phyloP scores from a whole-genome alignment of 1,139 yeast species.

The Blastobotrys aristatus region DNA sequence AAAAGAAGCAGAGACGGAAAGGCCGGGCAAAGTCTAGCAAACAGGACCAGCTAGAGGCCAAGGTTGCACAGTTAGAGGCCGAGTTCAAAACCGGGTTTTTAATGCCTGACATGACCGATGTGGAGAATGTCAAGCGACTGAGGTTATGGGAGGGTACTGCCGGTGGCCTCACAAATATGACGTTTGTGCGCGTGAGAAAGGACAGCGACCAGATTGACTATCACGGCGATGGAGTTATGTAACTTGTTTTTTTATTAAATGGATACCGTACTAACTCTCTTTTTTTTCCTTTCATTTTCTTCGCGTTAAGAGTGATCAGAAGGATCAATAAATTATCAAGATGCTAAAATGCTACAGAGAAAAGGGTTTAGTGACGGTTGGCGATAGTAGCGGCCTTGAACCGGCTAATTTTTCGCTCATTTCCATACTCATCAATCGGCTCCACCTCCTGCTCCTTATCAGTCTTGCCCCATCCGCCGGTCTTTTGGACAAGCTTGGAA shows the following conservation, averaged over 20 bases:
- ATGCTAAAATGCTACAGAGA: no score
- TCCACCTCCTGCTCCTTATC: constrained; percentile 56
- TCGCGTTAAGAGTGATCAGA: no score
- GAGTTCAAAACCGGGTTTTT: constrained; percentile 66
- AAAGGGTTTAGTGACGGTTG: background rate
- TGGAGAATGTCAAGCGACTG: constrained; percentile 52
- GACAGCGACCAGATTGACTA: background rate
- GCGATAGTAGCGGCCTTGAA: constrained; percentile 55
- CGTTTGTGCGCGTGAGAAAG: constrained; percentile 32
- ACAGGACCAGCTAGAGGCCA: constrained; percentile 62
- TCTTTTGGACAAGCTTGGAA: constrained; percentile 45
- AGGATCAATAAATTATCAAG: no score
- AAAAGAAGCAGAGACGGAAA: constrained; percentile 61
- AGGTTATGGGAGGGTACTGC: constrained; percentile 75
- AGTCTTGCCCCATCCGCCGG: constrained; percentile 46
- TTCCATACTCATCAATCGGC: constrained; percentile 66
- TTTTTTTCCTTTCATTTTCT: background rate
- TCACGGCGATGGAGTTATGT: constrained; percentile 12
- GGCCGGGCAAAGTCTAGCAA: constrained; percentile 80
- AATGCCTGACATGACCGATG: constrained; percentile 67
- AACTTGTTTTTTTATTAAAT: background rate
- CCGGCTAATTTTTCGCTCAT: constrained; percentile 55
- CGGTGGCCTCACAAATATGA: constrained; percentile 71
- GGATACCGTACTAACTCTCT: background rate
- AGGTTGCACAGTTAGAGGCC: constrained; percentile 53